These are phyloP conservation scores for Hyaloscypha bicolor DNA, from an alignment of 495 filamentous ascomycete genomes.

Conservation along the genomic window DNA sequence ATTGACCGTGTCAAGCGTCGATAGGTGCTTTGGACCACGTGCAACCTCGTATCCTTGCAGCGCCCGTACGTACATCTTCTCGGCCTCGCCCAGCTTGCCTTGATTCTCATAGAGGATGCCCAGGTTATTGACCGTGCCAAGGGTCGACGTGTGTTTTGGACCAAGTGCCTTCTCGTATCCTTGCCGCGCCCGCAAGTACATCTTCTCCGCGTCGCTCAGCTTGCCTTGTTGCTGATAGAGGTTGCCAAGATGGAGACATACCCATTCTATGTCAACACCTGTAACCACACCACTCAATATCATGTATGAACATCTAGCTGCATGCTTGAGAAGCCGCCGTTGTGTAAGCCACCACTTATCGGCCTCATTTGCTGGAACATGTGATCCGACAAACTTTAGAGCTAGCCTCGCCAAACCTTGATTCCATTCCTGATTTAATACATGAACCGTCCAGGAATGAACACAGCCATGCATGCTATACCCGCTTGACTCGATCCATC, in stretches of 20 bases:
- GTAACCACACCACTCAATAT: not conserved
- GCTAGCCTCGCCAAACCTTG: constrained; percentile 27
- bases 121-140: constrained; percentile 32
- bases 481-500: constrained; percentile 28
- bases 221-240: constrained; percentile 34
- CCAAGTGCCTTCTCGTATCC: constrained; percentile 39
- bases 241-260: constrained; percentile 26
- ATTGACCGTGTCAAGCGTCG: constrained; percentile 36
- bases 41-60: constrained; percentile 40
- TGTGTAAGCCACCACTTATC: constrained; percentile 35
- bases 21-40: constrained; percentile 40
- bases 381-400: constrained; percentile 22
- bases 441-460: constrained; percentile 39
- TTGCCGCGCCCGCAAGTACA: not conserved
- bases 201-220: constrained; percentile 26
- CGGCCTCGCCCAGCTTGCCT: constrained; percentile 11
- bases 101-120: constrained; percentile 22
- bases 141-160: constrained; percentile 35
- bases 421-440: constrained; percentile 35
- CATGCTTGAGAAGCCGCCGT: constrained; percentile 42
- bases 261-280: constrained; percentile 8
- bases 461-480: constrained; percentile 42
- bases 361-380: constrained; percentile 26
- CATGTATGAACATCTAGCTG: constrained; percentile 24
- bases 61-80: constrained; percentile 36